Evolutionary conservation across 768 basidiomycete species (phyloP), one percentile per base, ranked within the genome.

Genomic region (Kwoniella sp.): DNA sequence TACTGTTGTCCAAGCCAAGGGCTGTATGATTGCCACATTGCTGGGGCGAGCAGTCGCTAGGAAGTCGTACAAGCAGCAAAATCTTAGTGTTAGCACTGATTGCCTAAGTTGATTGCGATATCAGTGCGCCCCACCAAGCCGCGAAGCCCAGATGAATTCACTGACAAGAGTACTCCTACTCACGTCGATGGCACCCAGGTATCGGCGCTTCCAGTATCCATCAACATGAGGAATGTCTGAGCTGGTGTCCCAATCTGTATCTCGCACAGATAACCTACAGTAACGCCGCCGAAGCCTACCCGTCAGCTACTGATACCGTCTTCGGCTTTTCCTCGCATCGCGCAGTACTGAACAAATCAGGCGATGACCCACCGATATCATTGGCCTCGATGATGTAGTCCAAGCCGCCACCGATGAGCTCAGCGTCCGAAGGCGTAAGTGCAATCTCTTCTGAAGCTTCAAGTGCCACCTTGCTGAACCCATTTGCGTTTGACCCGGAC

Each of bases 161-260:
- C n/a, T 31, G 22, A 9, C 23, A 57, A 37, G 54, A 61, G 45
- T 11, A 61, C 25, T n/a, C 38, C 12, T 23, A 50, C 58, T 45
- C 52, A 69, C 70, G 64, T 51, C 13, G 70, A 55, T 23, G 69
- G 60, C 30, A 88, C 87, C 87, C 88, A 89, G 38, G 86, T 78
- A 79, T 89, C 89, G 11, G 88, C 86, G 13, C 86, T 87, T 29
- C 89, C 89, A 31, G 86, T 87, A 77, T 89, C 89, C 86, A 89
- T 87, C 22, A 89, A 82, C 58, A 90, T 76, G 29, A 81, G 74
- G 73, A 86, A 89, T 65, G 85, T 73, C 34, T 74, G 82, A 9
- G 86, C 84, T 23, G 88, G 88, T 0, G 87, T 88, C n/a, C 89
- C 89, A 53, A 89, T 84, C 72, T 87, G 85, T 12, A 90, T 70